Evolutionary conservation across 495 filamentous ascomycete species (phyloP), one percentile per base, ranked within the genome.

Genomic region (Friedmanniomyces simplex): DNA sequence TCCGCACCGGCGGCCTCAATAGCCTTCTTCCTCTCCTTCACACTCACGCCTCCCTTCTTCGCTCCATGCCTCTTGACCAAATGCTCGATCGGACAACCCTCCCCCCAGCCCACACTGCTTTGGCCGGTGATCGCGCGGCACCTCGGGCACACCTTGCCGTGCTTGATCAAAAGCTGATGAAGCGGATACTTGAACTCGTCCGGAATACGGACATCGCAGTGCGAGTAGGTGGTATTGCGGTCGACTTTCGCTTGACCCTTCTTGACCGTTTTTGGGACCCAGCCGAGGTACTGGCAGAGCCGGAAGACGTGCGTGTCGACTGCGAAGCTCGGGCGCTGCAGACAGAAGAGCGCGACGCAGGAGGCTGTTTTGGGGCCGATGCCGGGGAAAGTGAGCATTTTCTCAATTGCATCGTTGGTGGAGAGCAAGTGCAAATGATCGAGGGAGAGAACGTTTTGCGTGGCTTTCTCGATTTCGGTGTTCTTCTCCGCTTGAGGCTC

Each of bases 311-410:
- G 74, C 0, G 76, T 76, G 36, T 73, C 69, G 18, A 72, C 61
- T 2, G 75, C 75, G 53, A 81, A 72, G 37, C 67, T 59, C 7
- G 76, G 69, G 5, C 69, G 65, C 25, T 79, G 67, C 20, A 80
- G 71, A 47, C 73, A 76, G 63, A 78, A 79, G 20, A 81, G 74
- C 0, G 79, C 66, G 14, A 79, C 75, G 54, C 93, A 98, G 8
- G 88, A 84, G 2, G 91, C 86, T 0, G 91, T 95, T 72, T 98
- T 98, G 52, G 88, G 83, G 0, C 91, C 93, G 57, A 97, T 87
- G 2, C 91, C 93, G 2, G 86, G 85, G 46, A 84, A 93, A 53
- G 79, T 83, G 50, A 82, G 79, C 36, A 97, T 76, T 54, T 84
- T 81, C 10, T 72, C 71, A 79, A 95, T 85, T 0, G 83, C 88